These are phyloP conservation scores for Mycotypha africana DNA, from an alignment of 371 early-diverging fungal genomes.

Conservation along the genomic window DNA sequence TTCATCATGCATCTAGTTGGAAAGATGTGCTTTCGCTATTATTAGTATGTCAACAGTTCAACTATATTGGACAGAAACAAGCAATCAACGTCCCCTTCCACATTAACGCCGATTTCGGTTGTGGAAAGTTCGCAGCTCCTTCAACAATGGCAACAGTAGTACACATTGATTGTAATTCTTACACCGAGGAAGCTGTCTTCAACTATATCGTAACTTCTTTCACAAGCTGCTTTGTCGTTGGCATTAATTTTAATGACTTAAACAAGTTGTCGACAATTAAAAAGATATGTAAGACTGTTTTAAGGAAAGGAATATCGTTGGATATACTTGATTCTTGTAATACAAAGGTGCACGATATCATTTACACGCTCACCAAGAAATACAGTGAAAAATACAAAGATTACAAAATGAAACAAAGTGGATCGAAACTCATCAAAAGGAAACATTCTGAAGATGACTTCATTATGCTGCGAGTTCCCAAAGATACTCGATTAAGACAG, in stretches of 20 bases:
- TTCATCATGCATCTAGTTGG: too few species aligned
- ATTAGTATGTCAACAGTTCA: too few species aligned
- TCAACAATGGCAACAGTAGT: background rate
- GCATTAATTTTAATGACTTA: conserved; percentile 1
- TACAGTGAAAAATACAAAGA: background rate
- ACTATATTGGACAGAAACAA: too few species aligned
- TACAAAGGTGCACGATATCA: background rate
- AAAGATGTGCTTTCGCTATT: too few species aligned
- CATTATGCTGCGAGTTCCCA: background rate
- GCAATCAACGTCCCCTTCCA: too few species aligned
- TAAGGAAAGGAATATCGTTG: background rate
- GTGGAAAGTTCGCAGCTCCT: background rate
- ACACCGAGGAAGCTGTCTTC: background rate
- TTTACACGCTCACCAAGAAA: conserved; percentile 1
- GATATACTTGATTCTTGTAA: background rate
- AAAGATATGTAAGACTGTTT: background rate
- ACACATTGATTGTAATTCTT: background rate
- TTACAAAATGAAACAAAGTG: background rate
- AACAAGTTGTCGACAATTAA: background rate
- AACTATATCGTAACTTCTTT: background rate
- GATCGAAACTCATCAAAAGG: background rate
- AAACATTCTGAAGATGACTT: background rate
- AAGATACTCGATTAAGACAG: background rate
- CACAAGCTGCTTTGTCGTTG: background rate
- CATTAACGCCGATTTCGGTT: too few species aligned